Conservation (phyloP, 1,284 basidiomycete species). For the Apiotrichum montevideense region DNA sequence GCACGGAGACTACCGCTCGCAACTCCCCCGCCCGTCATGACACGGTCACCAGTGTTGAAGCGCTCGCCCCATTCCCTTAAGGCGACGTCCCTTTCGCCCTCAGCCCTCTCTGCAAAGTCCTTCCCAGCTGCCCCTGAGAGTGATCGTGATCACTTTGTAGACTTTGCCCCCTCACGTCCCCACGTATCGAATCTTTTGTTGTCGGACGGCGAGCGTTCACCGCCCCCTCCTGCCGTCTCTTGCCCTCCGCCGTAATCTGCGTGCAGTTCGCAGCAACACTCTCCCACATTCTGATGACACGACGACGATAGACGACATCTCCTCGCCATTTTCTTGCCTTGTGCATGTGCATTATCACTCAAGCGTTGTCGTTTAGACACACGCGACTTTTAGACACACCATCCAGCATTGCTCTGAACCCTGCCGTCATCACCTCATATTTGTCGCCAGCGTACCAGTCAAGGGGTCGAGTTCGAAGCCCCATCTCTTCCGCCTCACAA, state of each 20-base stretch:
- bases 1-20: background rate
- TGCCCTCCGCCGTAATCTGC: background rate
- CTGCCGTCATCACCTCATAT: no score
- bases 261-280: no score
- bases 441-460: no score
- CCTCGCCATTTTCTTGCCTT: no score
- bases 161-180: constrained; percentile 14
- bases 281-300: no score
- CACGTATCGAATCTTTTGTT: constrained; percentile 9
- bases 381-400: no score
- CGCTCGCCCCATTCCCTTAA: background rate
- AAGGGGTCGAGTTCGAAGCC: no score
- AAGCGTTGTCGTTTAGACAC: no score
- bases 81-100: background rate
- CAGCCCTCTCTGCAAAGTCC: background rate
- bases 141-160: constrained; percentile 1
- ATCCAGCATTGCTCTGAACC: no score
- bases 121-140: background rate
- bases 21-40: background rate
- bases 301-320: no score
- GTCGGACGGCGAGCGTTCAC: background rate
- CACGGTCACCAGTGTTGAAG: background rate
- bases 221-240: background rate
- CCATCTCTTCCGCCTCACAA: no score
- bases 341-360: no score